A percentile compares a stretch with the other conserved stretches of the same genome.
phyloP scores from a whole-genome alignment of 306 rosid genomes.

The Corylus avellana region DNA sequence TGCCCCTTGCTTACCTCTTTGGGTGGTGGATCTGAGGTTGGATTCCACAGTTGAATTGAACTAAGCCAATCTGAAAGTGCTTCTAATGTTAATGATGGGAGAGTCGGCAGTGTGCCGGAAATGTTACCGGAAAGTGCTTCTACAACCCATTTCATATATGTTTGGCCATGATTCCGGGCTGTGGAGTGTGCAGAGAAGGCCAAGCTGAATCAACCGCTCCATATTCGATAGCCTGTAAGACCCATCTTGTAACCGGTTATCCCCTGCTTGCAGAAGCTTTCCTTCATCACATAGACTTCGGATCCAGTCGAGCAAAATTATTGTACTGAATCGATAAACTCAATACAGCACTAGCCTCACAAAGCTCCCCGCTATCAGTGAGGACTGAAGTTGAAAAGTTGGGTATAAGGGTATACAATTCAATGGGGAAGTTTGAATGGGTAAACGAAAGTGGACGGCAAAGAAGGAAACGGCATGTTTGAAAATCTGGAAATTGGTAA shows the following conservation, averaged over 20 bases:
- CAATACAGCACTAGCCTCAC: no score
- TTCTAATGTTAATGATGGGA: slow-evolving; percentile 58
- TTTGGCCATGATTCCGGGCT: slow-evolving; percentile 68
- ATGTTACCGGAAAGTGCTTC: slow-evolving; percentile 70
- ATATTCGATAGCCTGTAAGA: slow-evolving; percentile 62
- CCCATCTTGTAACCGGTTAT: slow-evolving; percentile 56
- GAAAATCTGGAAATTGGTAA: no score
- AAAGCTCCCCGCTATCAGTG: no score
- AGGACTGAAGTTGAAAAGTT: no score
- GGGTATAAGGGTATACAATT: no score
- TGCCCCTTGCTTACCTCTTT: slow-evolving; percentile 46
- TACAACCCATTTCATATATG: slow-evolving; percentile 74
- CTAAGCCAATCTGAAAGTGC: slow-evolving; percentile 72
- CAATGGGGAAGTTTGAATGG: no score
- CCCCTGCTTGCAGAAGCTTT: slow-evolving; percentile 57
- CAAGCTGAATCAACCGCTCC: slow-evolving; percentile 70
- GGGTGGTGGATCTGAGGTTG: slow-evolving; percentile 45
- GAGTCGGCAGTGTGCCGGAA: slow-evolving; percentile 54
- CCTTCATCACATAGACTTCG: slow-evolving; percentile 72
- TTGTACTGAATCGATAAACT: background rate
- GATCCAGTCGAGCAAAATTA: slow-evolving; percentile 85
- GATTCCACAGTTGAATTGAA: slow-evolving; percentile 88
- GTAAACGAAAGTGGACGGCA: no score
- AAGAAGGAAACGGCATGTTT: no score
- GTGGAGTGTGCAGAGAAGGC: slow-evolving; percentile 81